Base-by-base conservation (phyloP, 2,329 filamentous ascomycete genomes). In the Parastagonospora avenae region DNA sequence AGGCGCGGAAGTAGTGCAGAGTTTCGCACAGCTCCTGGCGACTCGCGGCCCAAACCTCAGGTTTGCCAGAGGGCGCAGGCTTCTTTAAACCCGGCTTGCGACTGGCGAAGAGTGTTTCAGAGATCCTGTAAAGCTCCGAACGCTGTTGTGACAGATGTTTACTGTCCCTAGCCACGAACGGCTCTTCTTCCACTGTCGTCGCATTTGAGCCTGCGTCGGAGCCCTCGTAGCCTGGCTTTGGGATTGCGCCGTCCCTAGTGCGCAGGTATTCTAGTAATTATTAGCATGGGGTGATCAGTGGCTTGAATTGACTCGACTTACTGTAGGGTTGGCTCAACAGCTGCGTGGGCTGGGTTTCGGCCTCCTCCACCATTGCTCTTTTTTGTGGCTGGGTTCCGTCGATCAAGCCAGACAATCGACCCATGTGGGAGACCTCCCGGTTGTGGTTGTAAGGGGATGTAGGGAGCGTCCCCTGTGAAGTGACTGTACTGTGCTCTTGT, bases 1-100 rank as follows among this genome's bases (percentile, higher is more conserved):
- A 83, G 1, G 82, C 74, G 11, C 79, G 81, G 68, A 84, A 90
- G 70, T 85, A 88, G 0, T 81, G 78, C 1, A 90, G 63, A 0
- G 85, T 79, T 60, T 90, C 85, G 57, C 83, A 88, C 0, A 91
- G 72, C 11, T 81, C 80, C 50, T 85, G 82, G 4, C 87, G 79
- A 31, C 72, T 75, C 4, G 82, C 74, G 0, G 85, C 79, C 83
- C 84, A 88, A 0, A 85, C 80, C 9, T 74, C 70, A 6, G 84
- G 83, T 14, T 67, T 50, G 14, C 69, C 67, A 14, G 46, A 40
- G 6, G 78, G 72, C 4, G 60, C 41, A 6, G 72, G 72, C 43
- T 68, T 71, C 6, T 31, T 71, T 69, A 70, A 60, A 56, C 46
- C 52, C 10, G 31, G 30, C 4, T 56, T 50, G 8, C 57, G 53